Percentiles rank a stretch among this genome's conserved stretches.
Conservation (phyloP, 148 eudicot genomes). For the Suaeda aralocaspica region DNA sequence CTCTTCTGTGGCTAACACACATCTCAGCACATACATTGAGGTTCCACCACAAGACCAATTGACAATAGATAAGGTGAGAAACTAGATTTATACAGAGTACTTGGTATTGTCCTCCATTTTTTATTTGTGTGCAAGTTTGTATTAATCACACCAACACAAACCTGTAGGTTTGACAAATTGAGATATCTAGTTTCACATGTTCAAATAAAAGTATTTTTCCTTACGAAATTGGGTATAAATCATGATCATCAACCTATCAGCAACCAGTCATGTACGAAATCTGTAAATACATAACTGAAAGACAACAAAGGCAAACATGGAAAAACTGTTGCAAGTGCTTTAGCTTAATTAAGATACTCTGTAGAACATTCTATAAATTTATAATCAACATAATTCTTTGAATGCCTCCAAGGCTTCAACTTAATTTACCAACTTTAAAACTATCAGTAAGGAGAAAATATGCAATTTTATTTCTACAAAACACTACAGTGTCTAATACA, state of each 20-base stretch:
- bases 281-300: background rate
- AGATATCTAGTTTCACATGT: background rate
- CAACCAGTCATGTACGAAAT: background rate
- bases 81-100: background rate
- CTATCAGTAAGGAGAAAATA: background rate
- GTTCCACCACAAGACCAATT: too few relatives aligned
- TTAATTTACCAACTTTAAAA: conserved; percentile 24
- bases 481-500: too few relatives aligned
- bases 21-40: too few relatives aligned
- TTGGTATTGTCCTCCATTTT: too few relatives aligned
- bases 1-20: too few relatives aligned
- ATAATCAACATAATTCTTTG: conserved; percentile 1
- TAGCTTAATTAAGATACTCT: too few relatives aligned
- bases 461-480: too few relatives aligned
- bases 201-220: background rate
- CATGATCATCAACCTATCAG: conserved; percentile 6
- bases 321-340: too few relatives aligned
- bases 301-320: background rate
- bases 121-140: too few relatives aligned
- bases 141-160: too few relatives aligned
- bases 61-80: too few relatives aligned
- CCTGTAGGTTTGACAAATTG: background rate
- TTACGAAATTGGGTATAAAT: conserved; percentile 3
- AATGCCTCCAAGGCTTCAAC: background rate
- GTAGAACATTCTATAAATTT: too few relatives aligned